A percentile compares a stretch with the other conserved stretches of the same genome.
phyloP scores from a whole-genome alignment of 805 yeast species.

The Kregervanrija pseudodelftensis region DNA sequence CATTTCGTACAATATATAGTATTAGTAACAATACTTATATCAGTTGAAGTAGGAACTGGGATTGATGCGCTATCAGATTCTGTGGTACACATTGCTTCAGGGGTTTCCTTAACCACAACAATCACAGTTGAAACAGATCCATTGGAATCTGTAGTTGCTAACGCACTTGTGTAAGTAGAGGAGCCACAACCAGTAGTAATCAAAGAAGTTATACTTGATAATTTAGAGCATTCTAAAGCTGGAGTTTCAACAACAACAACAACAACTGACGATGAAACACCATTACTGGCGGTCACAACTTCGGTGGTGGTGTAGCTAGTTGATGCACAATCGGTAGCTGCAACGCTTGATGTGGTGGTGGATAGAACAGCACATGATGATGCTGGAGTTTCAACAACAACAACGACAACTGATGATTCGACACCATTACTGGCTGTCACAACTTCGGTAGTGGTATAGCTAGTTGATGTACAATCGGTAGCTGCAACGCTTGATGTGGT shows the following conservation, averaged over 20 bases:
- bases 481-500: neutral
- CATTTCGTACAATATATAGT: constrained; percentile 3
- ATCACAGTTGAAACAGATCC: neutral
- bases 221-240: neutral
- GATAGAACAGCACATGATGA: neutral
- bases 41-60: neutral
- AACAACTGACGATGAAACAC: neutral
- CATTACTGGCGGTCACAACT: neutral
- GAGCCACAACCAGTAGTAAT: constrained; percentile 1
- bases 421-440: neutral
- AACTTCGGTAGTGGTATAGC: neutral
- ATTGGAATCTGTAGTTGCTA: neutral
- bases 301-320: neutral
- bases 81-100: constrained; percentile 2
- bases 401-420: neutral
- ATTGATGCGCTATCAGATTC: neutral
- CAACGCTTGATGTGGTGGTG: neutral
- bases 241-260: constrained; percentile 3
- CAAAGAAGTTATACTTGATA: neutral
- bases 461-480: constrained; percentile 1
- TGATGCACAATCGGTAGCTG: neutral
- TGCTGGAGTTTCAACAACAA: constrained; percentile 6
- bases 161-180: constrained; percentile 1
- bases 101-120: constrained; percentile 4
- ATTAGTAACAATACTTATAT: neutral